Conservation (phyloP, 108 stramenopile genomes). For the Skeletonema potamos region DNA sequence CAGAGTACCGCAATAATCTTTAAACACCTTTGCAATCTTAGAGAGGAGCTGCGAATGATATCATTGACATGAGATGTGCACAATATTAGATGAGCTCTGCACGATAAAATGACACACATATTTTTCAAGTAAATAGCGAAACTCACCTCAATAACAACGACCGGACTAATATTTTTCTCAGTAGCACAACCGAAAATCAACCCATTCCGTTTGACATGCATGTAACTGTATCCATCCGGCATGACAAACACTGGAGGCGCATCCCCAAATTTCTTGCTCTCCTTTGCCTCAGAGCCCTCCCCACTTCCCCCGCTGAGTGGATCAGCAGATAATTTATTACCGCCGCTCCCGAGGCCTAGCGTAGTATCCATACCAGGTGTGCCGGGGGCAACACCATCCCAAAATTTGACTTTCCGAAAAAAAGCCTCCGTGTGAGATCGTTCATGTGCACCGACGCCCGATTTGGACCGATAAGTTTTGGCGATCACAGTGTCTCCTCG, state of each 20-base stretch:
- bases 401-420: constrained; percentile 97
- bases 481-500: constrained; percentile 99
- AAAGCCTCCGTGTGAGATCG: constrained; percentile 92
- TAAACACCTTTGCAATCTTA: constrained; percentile 97
- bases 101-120: background rate
- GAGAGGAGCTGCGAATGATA: constrained; percentile 85
- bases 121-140: background rate
- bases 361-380: constrained; percentile 47
- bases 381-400: constrained; percentile 66
- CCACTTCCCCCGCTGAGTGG: constrained; percentile 11
- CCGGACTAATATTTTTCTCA: constrained; percentile 85
- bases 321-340: constrained; percentile 1
- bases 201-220: constrained; percentile 95
- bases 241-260: constrained; percentile 91
- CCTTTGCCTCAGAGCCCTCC: constrained; percentile 14
- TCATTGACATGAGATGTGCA: constrained; percentile 1
- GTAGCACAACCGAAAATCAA: constrained; percentile 97
- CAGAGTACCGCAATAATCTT: constrained; percentile 99
- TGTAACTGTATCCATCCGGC: constrained; percentile 92
- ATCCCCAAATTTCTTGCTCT: constrained; percentile 62
- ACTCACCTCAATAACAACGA: constrained; percentile 78
- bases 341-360: constrained; percentile 15
- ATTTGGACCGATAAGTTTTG: constrained; percentile 87
- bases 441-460: constrained; percentile 73
- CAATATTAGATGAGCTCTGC: background rate